Evolutionary conservation across 1,139 yeast genomes (phyloP), one percentile per base, ranked within the genome.

Genomic region (Wickerhamomyces sp.): DNA sequence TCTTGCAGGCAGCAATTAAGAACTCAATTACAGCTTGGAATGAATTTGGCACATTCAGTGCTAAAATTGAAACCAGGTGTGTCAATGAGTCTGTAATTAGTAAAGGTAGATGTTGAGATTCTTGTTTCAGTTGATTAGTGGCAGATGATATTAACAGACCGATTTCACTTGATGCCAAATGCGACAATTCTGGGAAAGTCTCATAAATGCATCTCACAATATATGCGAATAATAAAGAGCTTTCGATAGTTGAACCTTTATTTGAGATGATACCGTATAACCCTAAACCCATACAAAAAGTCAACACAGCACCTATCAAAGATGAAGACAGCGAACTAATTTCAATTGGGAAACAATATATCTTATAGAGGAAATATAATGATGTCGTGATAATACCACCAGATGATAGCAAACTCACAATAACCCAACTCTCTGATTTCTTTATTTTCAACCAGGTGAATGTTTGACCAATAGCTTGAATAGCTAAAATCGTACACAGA

Each of bases 131-230:
- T 26, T 48, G 63, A 43, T 56, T 61, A 35, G 61, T 57, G 46
- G 53, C 67, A 51, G 48, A 59, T 46, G 51, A 46, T 4, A 67
- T 58, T 26, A 65, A 41, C 15, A 59, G 56, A 29, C 64, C 54
- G 33, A 68, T 61, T 47, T 67, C 72, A 30, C 56, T 59, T 26
- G 68, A 64, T 1, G 72, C 70, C 28, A 62, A 52, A 9, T 64
- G 58, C 4, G 87, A 78, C 38, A 89, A 71, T 49, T 83, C 87
- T 0, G 97, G 96, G 54, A 89, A 87, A 5, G 95, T 80, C 56
- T 89, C 94, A 60, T 90, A 90, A 42, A 89, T 78, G 52, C 96
- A 88, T 59, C 95, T 84, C 15, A 92, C 96, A 50, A 90, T 82
- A 60, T 92, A 92, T 12, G 95, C 94, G 58, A 88, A 82, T 52